These are phyloP conservation scores for Psilocybe cyanescens DNA, from an alignment of 768 basidiomycete genomes.

Conservation along the genomic window DNA sequence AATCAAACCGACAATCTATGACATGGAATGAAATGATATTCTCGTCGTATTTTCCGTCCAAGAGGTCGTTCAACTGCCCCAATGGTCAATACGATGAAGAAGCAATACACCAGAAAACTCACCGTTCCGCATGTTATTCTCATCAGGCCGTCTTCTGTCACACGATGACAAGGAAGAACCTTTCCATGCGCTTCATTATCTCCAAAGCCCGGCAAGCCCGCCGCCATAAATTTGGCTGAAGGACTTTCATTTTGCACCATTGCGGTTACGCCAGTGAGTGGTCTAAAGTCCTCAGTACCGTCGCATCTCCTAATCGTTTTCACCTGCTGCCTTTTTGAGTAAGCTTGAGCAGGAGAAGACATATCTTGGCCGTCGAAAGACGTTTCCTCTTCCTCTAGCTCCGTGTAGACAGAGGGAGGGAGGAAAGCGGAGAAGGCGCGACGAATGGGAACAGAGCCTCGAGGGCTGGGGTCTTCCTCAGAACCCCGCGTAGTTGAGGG, in stretches of 20 bases:
- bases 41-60: slow-evolving; percentile 73
- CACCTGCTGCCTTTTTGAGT: slow-evolving; percentile 75
- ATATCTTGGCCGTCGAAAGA: slow-evolving; percentile 72
- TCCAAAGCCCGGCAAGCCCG: slow-evolving; percentile 84
- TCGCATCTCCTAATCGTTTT: slow-evolving; percentile 81
- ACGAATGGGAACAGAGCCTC: slow-evolving; percentile 54
- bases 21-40: slow-evolving; percentile 74
- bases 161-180: slow-evolving; percentile 90
- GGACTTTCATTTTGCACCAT: slow-evolving; percentile 59
- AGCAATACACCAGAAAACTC: slow-evolving; percentile 29
- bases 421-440: slow-evolving; percentile 81
- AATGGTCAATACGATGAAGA: slow-evolving; percentile 6
- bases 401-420: slow-evolving; percentile 58
- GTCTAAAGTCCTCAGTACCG: slow-evolving; percentile 81
- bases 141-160: slow-evolving; percentile 95
- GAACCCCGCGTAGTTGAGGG: slow-evolving; percentile 22
- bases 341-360: slow-evolving; percentile 84
- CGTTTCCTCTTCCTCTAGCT: slow-evolving; percentile 44
- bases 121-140: slow-evolving; percentile 84
- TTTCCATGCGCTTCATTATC: slow-evolving; percentile 94
- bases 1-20: slow-evolving; percentile 97
- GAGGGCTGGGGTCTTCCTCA: slow-evolving; percentile 31
- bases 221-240: slow-evolving; percentile 55
- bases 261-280: slow-evolving; percentile 69
- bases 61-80: slow-evolving; percentile 71